Evolutionary conservation across 169 alveolate genomes (phyloP), one percentile per base, ranked within the genome.

Genomic region (Cyclospora cayetanensis): DNA sequence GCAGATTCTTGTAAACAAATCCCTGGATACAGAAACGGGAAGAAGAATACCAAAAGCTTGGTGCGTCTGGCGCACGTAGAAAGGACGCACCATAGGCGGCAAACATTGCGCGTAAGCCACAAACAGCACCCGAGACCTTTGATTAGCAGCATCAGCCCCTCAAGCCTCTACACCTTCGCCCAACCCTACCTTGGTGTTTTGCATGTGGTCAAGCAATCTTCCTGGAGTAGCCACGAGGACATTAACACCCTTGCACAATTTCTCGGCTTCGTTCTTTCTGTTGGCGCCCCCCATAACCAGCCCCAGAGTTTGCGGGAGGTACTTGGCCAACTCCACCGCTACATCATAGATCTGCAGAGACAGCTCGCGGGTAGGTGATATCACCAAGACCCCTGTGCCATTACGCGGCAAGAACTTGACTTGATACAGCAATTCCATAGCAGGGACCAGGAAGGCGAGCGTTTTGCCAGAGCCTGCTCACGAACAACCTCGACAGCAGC

Each of bases 171-270:
- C n/a, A n/a, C 60, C 60, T 46, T 7, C 60, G n/a, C n/a, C n/a
- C n/a, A n/a, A n/a, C n/a, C n/a, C n/a, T n/a, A 90, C 96, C 90
- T 97, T 97, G 55, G 99, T 98, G 94, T 98, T 98, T 91, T 98
- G 98, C 96, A 99, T 96, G 96, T 99, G 99, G 92, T 99, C 99
- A 50, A 99, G 96, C 41, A 99, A 94, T 89, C 99, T 95, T 22
- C 99, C 99, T 3, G 99, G 99, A 35, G 99, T 98, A 7, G 99
- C 99, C 80, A 99, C 98, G 39, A 97, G 95, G 41, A 99, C 94
- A 93, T 98, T 98, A 27, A 99, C 98, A 41, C 99, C 99, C 90
- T 97, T 98, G 87, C 96, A 93, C 50, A 99, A 97, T 95, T 98
- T 98, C 70, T 97, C 98, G 11, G 99, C 99, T 95, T 99, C 99